These are phyloP conservation scores for Blastobotrys buckinghamii DNA, from an alignment of 1,139 yeast genomes.

Conservation along the genomic window DNA sequence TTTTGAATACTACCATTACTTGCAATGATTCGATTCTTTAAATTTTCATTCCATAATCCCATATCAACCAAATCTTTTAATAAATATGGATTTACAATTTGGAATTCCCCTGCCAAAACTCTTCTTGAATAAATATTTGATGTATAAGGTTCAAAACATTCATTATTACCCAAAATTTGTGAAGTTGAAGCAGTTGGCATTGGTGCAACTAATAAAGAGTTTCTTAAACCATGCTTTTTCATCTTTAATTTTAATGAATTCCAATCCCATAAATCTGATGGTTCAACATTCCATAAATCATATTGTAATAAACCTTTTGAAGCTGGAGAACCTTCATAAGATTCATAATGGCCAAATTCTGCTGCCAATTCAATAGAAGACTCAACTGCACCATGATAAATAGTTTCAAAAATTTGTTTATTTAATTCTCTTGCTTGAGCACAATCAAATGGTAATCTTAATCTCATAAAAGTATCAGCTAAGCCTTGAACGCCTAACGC, in stretches of 20 bases:
- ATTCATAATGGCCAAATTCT: conserved; percentile 57
- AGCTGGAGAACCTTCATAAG: conserved; percentile 77
- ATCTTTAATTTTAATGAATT: conserved; percentile 56
- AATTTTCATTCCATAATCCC: conserved; percentile 73
- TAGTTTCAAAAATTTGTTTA: conserved; percentile 80
- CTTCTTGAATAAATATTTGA: conserved; percentile 84
- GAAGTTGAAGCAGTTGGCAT: conserved; percentile 97
- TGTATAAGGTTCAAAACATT: conserved; percentile 88
- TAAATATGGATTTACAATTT: conserved; percentile 78
- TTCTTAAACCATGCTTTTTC: conserved; percentile 62
- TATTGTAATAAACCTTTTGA: conserved; percentile 72
- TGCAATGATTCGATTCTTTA: conserved; percentile 75
- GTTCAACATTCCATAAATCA: conserved; percentile 75
- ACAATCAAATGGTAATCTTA: conserved; percentile 77
- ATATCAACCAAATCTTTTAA: conserved; percentile 75
- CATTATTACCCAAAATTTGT: conserved; percentile 82
- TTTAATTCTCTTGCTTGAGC: conserved; percentile 64
- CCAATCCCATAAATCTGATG: conserved; percentile 74
- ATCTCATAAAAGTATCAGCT: conserved; percentile 75
- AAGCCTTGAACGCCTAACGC: conserved; percentile 89
- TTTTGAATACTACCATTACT: conserved; percentile 84
- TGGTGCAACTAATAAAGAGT: conserved; percentile 81
- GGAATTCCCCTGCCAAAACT: conserved; percentile 85
- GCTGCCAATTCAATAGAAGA: conserved; percentile 70
- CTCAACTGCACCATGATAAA: conserved; percentile 81